Evolutionary conservation across 2,329 filamentous ascomycete genomes (phyloP), one percentile per base, ranked within the genome.

Genomic region (Neobulgaria alba): DNA sequence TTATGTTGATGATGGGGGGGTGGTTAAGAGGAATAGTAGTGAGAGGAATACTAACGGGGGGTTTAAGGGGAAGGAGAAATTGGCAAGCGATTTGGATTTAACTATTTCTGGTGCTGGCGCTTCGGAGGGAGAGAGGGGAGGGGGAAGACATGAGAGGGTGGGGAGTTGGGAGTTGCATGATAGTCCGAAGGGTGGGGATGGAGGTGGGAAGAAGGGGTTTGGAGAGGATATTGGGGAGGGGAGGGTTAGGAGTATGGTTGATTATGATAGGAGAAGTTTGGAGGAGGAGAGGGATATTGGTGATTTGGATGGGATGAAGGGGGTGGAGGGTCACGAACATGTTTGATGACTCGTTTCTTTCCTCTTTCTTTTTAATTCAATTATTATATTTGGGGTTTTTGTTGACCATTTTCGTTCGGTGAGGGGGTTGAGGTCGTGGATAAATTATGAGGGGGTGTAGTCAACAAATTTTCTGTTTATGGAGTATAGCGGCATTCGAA

Each of bases 91-190:
- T 49, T 47, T 51, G 9, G 58, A 61, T 43, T 33, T 61, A 10
- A 41, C 41, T 2, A 36, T 38, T 7, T 15, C 52, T 3, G 54
- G 54, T 26, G 42, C 41, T 5, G 49, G 45, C 5, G 49, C 49
- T 12, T 54, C 49, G 5, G 53, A 49, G 12, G 23, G 23, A 12
- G 23, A 26, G 12, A 12, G 23, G 12, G 49, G 16, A 7, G 40
- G 52, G 0, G 39, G 53, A 1, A 35, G 49, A 15, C 57, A 58
- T 40, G 58, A 59, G 45, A 44, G 57, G 29, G 51, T 58, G 3
- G 57, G 58, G 4, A 58, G 54, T 30, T 61, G 58, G 58, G 58
- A 61, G 35, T 33, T 61, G 51, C 46, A 42, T 15, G 47, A 57
- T 14, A 45, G 41, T 31, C 41, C 46, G 4, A 15, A 15, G n/a